Conservation (phyloP, 305 asterid genomes). For the Fraxinus albicans region DNA sequence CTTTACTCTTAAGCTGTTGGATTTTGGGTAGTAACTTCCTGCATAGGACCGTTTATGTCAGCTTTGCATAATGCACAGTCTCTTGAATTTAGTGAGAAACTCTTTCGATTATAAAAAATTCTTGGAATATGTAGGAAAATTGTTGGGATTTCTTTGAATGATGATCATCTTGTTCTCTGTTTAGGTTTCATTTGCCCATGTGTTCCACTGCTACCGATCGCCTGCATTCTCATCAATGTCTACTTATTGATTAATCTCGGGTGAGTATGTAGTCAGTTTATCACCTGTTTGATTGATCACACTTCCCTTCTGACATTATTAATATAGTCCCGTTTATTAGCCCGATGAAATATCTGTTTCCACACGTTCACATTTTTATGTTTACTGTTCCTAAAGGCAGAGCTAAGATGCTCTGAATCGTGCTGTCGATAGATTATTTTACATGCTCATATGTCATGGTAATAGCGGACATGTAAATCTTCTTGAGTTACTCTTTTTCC, state of each 20-base stretch:
- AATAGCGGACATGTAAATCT: not conserved
- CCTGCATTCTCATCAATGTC: slow-evolving; percentile 88
- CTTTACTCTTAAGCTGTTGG: not conserved
- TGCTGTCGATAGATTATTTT: not conserved
- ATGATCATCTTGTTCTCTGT: slow-evolving; percentile 16
- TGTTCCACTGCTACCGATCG: slow-evolving; percentile 83
- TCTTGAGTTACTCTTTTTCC: not conserved
- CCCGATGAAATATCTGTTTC: not conserved
- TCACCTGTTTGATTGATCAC: not conserved
- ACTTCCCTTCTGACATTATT: not conserved
- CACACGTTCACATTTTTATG: not conserved
- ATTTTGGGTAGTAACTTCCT: not conserved
- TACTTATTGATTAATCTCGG: slow-evolving; percentile 88
- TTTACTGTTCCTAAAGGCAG: not conserved
- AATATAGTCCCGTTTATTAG: not conserved
- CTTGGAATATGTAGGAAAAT: not conserved
- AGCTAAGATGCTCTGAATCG: not conserved
- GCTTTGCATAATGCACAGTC: not conserved
- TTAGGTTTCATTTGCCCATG: slow-evolving; percentile 94
- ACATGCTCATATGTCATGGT: not conserved
- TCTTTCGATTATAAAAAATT: not conserved
- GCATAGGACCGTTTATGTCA: not conserved
- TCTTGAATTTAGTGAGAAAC: not conserved
- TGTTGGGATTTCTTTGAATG: slow-evolving; percentile 15
- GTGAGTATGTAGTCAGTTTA: slow-evolving; percentile 40